Base-by-base conservation (phyloP, 1,284 basidiomycete species). In the Papiliotrema nemorosa region DNA sequence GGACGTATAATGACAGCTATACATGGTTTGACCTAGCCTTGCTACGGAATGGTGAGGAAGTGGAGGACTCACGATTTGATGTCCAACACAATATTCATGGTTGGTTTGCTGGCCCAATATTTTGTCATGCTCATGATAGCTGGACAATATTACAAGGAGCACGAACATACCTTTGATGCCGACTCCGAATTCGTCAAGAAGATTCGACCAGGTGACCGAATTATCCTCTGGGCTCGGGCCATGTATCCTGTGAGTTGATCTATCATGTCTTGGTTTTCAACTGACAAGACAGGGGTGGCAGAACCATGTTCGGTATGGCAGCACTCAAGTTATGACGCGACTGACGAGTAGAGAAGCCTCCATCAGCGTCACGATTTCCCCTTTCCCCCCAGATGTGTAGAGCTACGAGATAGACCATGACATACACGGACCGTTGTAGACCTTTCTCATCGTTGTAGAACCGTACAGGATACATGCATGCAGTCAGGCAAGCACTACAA, bases 21-120 rank as follows among this genome's bases (percentile, higher is more conserved):
- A 69, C 69, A 3, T 73, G 66, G 67, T 71, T 70, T 41, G 67
- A 73, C 50, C 50, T 71, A 5, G 47, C 58, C 10, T 59, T 73
- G 2, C 36, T 70, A 10, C 59, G 70, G 10, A 52, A 59, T 31
- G 67, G 63, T 9, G 45, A 47, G 12, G 66, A 73, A 52, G 66
- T 70, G 1, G 53, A 54, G 10, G 58, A 53, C 1, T 58, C 61
- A 2, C 49, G 70, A 5, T 46, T 49, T 26, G 35, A 49, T 10
- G 49, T 71, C 2, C 68, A 70, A 52, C 45, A 64, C 47, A 73
- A 73, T 40, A 59, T 73, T 0, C 65, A 67, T 44, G 66, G 68
- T 70, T 24, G 52, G 63, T 58, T 12, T 5, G 14, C 5, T 16
- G 13, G 43, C 12, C 36, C 25, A 22, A 7, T 24, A 24, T 13